A percentile compares a stretch with the other conserved stretches of the same genome.
Conservation (phyloP, 73 alveolate species). For the Stentor roeselii region DNA sequence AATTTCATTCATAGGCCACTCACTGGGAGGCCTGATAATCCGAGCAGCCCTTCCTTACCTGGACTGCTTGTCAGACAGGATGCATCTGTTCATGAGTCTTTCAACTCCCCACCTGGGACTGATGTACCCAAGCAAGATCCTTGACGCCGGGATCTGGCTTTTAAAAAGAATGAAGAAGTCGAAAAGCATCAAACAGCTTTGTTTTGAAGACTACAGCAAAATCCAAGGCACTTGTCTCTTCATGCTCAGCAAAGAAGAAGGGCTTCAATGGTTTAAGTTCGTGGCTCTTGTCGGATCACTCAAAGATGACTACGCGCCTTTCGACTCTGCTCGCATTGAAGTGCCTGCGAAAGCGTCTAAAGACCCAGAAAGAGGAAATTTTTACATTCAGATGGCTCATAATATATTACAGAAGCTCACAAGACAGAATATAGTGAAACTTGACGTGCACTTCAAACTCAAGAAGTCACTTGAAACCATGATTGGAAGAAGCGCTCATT, state of each 20-base stretch:
- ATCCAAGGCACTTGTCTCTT: slow-evolving; percentile 81
- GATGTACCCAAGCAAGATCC: slow-evolving; percentile 80
- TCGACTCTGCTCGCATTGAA: slow-evolving; percentile 93
- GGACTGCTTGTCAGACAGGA: slow-evolving; percentile 79
- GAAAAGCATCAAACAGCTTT: slow-evolving; percentile 75
- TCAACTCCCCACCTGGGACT: slow-evolving; percentile 96
- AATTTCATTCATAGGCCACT: slow-evolving; percentile 82
- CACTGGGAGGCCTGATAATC: slow-evolving; percentile 58
- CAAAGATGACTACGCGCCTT: slow-evolving; percentile 97
- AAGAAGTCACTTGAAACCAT: slow-evolving; percentile 92
- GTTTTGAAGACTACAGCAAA: slow-evolving; percentile 80
- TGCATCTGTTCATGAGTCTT: slow-evolving; percentile 86
- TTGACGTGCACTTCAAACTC: slow-evolving; percentile 91
- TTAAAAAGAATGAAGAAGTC: slow-evolving; percentile 86
- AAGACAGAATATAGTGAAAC: slow-evolving; percentile 68
- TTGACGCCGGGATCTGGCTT: slow-evolving; percentile 98
- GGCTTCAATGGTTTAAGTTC: slow-evolving; percentile 90
- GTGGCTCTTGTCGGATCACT: slow-evolving; percentile 82
- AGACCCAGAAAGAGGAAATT: slow-evolving; percentile 72
- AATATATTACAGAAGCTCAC: slow-evolving; percentile 72
- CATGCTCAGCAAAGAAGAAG: slow-evolving; percentile 77
- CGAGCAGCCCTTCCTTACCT: slow-evolving; percentile 90
- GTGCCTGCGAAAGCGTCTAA: slow-evolving; percentile 71
- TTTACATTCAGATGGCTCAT: slow-evolving; percentile 89
- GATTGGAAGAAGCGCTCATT: slow-evolving; percentile 98